Evolutionary conservation across 306 rosid species (phyloP).

Genomic region (Cicer pinnatifidum): DNA sequence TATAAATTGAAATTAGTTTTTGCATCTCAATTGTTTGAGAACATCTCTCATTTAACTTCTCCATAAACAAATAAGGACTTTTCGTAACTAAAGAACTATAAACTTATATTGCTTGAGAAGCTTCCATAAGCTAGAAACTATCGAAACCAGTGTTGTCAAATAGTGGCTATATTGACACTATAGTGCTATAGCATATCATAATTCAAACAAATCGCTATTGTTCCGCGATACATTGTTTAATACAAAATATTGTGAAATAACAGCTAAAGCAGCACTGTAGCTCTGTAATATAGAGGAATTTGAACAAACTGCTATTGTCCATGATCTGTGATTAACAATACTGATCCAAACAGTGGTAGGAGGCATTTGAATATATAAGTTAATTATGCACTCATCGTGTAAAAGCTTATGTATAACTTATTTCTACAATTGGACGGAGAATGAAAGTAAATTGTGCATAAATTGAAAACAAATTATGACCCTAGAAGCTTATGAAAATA

Average conservation of each 20-base stretch:
- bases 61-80: background rate
- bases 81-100: background rate
- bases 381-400: background rate
- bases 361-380: background rate
- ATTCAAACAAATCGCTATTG: no score
- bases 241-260: no score
- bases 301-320: no score
- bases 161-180: no score
- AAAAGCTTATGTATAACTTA: background rate
- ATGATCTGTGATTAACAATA: no score
- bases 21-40: background rate
- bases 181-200: no score
- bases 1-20: background rate
- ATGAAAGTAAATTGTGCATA: background rate
- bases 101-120: background rate
- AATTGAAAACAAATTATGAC: background rate
- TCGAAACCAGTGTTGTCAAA: no score
- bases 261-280: no score
- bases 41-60: background rate
- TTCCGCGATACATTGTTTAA: no score
- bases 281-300: no score
- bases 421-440: background rate
- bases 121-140: background rate
- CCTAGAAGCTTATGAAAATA: background rate
- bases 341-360: background rate